Percentiles rank a stretch among this genome's conserved stretches.
Evolutionary conservation across 164 flowering plant genomes (phyloP).

Genomic region (Sedum album): DNA sequence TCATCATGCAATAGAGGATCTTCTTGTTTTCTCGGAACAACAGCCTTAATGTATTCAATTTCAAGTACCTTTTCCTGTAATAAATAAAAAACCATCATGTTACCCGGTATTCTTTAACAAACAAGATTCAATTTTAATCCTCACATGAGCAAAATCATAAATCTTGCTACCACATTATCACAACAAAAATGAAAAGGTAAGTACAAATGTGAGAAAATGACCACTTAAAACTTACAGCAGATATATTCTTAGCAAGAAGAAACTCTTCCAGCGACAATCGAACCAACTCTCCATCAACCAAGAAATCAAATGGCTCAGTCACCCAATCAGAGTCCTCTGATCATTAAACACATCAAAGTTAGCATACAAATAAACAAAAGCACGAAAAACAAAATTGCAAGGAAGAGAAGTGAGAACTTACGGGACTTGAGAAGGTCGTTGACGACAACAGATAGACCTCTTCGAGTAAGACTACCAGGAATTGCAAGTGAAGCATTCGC

Average conservation of each 20-base stretch:
- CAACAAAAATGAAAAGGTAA: neutral
- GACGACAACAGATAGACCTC: slow-evolving; percentile 67
- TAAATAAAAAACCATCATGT: slow-evolving; percentile 1
- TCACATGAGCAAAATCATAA: neutral
- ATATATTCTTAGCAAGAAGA: slow-evolving; percentile 85
- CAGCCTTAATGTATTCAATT: slow-evolving; percentile 83
- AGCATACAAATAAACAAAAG: no score
- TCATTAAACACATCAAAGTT: slow-evolving; percentile 1
- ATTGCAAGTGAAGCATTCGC: slow-evolving; percentile 50
- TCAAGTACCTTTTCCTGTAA: slow-evolving; percentile 78
- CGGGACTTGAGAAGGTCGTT: slow-evolving; percentile 63
- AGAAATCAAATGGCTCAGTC: slow-evolving; percentile 69
- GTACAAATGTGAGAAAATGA: neutral
- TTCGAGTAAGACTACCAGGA: slow-evolving; percentile 59
- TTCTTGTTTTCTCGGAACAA: slow-evolving; percentile 67
- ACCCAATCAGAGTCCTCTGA: slow-evolving; percentile 60
- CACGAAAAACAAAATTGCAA: no score
- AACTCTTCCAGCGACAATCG: slow-evolving; percentile 84
- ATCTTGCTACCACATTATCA: neutral
- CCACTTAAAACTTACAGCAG: slow-evolving; percentile 47
- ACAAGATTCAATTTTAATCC: neutral
- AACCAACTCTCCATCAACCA: slow-evolving; percentile 76
- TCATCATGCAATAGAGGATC: slow-evolving; percentile 85
- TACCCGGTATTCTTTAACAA: neutral
- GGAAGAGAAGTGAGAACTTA: slow-evolving; percentile 9